These are phyloP conservation scores for Selaginella moellendorffii DNA, from an alignment of 75 land plant genomes.

Conservation along the genomic window DNA sequence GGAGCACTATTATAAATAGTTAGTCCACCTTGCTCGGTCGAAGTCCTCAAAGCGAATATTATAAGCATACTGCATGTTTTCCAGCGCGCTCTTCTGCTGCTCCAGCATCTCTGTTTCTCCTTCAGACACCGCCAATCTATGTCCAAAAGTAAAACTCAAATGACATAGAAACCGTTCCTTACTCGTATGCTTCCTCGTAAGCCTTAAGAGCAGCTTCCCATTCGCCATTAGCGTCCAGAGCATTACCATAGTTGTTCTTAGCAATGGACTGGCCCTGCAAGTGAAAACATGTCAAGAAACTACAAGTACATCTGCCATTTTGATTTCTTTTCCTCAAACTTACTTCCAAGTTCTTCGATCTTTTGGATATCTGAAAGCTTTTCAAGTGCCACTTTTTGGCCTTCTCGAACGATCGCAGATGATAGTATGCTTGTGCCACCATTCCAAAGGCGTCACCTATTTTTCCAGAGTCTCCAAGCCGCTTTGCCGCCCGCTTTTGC, in stretches of 20 bases:
- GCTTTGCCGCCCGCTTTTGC: conserved; percentile 44
- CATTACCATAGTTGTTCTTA: conserved; percentile 72
- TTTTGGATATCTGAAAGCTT: conserved; percentile 49
- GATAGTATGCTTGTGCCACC: conserved; percentile 71
- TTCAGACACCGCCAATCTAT: conserved; percentile 43
- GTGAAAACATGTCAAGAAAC: neutral
- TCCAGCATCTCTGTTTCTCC: conserved; percentile 33
- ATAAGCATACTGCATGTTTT: conserved; percentile 92
- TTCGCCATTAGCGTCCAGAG: conserved; percentile 66
- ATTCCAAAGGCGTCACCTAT: conserved; percentile 55
- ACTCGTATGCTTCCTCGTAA: conserved; percentile 71
- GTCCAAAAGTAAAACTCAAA: too few relatives aligned
- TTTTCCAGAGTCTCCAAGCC: conserved; percentile 79
- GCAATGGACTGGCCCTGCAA: conserved; percentile 85
- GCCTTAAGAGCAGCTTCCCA: conserved; percentile 69
- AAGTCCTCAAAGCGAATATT: conserved; percentile 64
- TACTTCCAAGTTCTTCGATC: conserved; percentile 74
- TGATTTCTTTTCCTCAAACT: conserved; percentile 8
- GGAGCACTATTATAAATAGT: neutral
- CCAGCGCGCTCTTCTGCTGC: conserved; percentile 56
- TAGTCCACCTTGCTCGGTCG: conserved; percentile 69
- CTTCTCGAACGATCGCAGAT: conserved; percentile 52
- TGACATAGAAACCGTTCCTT: too few relatives aligned
- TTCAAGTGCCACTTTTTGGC: conserved; percentile 74
- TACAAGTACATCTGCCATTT: too few relatives aligned